Base-by-base conservation (phyloP, 495 filamentous ascomycete genomes). In the Apodospora peruviana region DNA sequence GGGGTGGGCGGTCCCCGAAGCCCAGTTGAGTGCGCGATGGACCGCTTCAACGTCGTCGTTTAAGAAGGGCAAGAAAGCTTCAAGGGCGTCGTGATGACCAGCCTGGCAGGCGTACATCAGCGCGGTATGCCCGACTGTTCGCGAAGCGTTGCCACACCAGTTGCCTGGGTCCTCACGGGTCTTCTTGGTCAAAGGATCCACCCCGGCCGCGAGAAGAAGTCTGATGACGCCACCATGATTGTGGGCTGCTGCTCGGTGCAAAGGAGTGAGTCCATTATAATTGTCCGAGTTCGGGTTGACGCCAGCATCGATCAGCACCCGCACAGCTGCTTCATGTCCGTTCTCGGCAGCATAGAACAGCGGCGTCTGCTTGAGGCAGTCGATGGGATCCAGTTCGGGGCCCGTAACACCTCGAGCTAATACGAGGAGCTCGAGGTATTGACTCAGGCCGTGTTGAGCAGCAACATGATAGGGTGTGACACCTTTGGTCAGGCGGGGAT, bases 161-260 rank as follows among this genome's bases (percentile, higher is more conserved):
- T 36, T 44, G 9, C 47, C 45, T 2, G 53, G 57, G 23, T 49
- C 24, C 8, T 57, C 53, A 32, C 50, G 34, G 4, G 62, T 57
- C 43, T 66, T 69, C 9, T 23, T 19, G 10, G 63, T 63, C n/a
- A 60, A 24, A 12, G 61, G 59, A 47, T 58, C 39, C 3, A 61
- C 59, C 8, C 66, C 66, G 12, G 57, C 57, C 11, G 43, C 56
- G 1, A 69, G 50, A 11, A 69, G 47, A 3, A 54, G 21, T 4
- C 42, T 48, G 12, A 63, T 54, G 36, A 62, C 53, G 2, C 35
- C 34, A n/a, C 43, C 45, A 17, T 54, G 45, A n/a, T 57, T 52
- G 25, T 29, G 22, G 0, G 2, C 38, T 18, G 59, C 59, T 34
- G 63, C 61, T 23, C 32, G 16, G 46, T 66, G 59, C 18, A 68